These are phyloP conservation scores for Suhomyces bolitotheri DNA, from an alignment of 1,139 yeast species.

Conservation along the genomic window DNA sequence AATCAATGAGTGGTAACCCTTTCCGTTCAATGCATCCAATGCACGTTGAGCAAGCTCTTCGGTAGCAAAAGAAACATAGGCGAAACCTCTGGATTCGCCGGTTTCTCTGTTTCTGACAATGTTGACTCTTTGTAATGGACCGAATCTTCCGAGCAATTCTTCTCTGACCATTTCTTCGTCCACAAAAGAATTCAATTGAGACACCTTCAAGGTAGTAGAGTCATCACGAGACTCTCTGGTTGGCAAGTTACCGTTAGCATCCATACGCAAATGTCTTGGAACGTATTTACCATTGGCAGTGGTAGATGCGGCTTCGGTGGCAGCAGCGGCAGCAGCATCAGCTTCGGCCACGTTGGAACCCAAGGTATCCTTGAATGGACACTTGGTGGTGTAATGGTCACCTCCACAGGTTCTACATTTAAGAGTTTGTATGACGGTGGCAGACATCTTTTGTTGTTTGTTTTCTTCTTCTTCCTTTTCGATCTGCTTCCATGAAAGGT, in stretches of 20 bases:
- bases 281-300: constrained; percentile 55
- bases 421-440: constrained; percentile 38
- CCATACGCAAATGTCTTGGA: constrained; percentile 75
- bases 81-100: constrained; percentile 93
- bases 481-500: constrained; percentile 71
- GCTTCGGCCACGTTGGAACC: constrained; percentile 51
- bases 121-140: constrained; percentile 77
- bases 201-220: constrained; percentile 82
- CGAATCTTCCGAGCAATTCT: constrained; percentile 69
- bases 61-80: constrained; percentile 84
- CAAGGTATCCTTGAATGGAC: constrained; percentile 94
- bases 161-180: constrained; percentile 79
- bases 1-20: constrained; percentile 90
- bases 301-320: constrained; percentile 31
- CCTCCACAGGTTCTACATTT: constrained; percentile 93
- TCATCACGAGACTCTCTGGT: constrained; percentile 72
- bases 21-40: constrained; percentile 76
- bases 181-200: constrained; percentile 86
- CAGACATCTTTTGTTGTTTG: constrained; percentile 51
- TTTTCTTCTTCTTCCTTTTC: constrained; percentile 56
- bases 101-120: constrained; percentile 91
- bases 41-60: constrained; percentile 76
- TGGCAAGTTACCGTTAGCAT: constrained; percentile 56
- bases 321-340: constrained; percentile 33
- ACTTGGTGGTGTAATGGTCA: constrained; percentile 88